Evolutionary conservation across 2,329 filamentous ascomycete species (phyloP).

Genomic region (Mycosphaerella arachidis): DNA sequence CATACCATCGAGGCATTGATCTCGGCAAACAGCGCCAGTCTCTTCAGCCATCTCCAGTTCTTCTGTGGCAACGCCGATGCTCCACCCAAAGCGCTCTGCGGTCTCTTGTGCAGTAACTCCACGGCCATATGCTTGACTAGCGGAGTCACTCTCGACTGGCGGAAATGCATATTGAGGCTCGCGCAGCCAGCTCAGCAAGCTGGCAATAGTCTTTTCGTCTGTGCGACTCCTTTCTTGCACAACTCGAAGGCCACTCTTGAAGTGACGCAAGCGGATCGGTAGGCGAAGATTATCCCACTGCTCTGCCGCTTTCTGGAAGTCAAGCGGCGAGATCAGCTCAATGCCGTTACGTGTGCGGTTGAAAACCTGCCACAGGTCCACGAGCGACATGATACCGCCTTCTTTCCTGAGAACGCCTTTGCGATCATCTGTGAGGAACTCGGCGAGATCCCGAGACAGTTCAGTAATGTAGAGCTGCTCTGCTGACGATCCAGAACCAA

Average conservation of each 20-base stretch:
- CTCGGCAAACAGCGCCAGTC: constrained; percentile 76
- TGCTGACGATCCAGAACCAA: constrained; percentile 66
- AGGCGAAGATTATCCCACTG: constrained; percentile 85
- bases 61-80: constrained; percentile 89
- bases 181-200: constrained; percentile 71
- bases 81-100: constrained; percentile 91
- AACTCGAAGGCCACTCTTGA: constrained; percentile 90
- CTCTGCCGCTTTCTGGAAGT: constrained; percentile 84
- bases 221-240: constrained; percentile 84
- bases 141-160: constrained; percentile 60
- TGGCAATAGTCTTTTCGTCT: constrained; percentile 80
- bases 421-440: constrained; percentile 82
- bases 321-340: constrained; percentile 83
- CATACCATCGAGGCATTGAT: constrained; percentile 85
- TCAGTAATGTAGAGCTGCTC: constrained; percentile 88
- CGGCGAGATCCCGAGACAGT: constrained; percentile 75
- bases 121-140: constrained; percentile 71
- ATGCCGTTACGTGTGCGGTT: constrained; percentile 90
- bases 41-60: constrained; percentile 98
- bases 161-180: constrained; percentile 39
- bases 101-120: constrained; percentile 87
- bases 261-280: constrained; percentile 79
- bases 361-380: constrained; percentile 91
- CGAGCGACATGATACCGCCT: constrained; percentile 82
- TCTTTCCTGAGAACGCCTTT: constrained; percentile 72